Base-by-base conservation (phyloP, 1,139 yeast genomes). In the Geotrichum fermentans region DNA sequence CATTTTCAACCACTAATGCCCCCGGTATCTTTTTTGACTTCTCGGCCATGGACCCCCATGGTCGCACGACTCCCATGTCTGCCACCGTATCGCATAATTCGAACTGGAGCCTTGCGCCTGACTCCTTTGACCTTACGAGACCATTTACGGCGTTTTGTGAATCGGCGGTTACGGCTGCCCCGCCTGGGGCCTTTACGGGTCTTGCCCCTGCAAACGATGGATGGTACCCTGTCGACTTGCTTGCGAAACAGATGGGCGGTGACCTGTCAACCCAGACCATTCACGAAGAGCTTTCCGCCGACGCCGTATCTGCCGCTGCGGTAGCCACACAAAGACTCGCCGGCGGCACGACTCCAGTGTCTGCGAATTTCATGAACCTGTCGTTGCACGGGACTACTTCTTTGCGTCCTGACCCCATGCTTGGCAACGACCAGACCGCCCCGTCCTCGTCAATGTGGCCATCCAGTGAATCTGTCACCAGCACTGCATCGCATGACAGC, bases 141-240 rank as follows among this genome's bases (percentile, higher is more conserved):
- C 53, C 53, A 1, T 30, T 50, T 34, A 50, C 53, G 4, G 53
- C 53, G 4, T 50, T 50, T 29, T 44, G 48, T 24, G 53, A 50
- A 26, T 33, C 49, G 6, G 30, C 21, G 7, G 18, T 26, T 4
- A 10, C 41, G 2, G 18, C 41, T 10, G 28, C 28, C 10, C 33
- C 33, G 13, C 33, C 22, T 18, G 21, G 14, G 21, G 18, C 32
- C 20, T 24, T 38, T 13, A 8, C 41, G 17, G 40, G 40, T 11
- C 7, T 16, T 18, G 38, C 26, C 3, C n/a, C 24, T 3, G 38
- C 32, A 10, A 26, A 24, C 33, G 22, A 14, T 21, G 24, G 20
- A 11, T 47, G 50, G 50, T 47, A 47, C 34, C 50, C 45, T 1
- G 46, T 47, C 11, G 50, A 47, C 14, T 18, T 43, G 36, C 33